A percentile compares a stretch with the other conserved stretches of the same genome.
phyloP scores from a whole-genome alignment of 352 stramenopile genomes.

The Globisporangium nunn region DNA sequence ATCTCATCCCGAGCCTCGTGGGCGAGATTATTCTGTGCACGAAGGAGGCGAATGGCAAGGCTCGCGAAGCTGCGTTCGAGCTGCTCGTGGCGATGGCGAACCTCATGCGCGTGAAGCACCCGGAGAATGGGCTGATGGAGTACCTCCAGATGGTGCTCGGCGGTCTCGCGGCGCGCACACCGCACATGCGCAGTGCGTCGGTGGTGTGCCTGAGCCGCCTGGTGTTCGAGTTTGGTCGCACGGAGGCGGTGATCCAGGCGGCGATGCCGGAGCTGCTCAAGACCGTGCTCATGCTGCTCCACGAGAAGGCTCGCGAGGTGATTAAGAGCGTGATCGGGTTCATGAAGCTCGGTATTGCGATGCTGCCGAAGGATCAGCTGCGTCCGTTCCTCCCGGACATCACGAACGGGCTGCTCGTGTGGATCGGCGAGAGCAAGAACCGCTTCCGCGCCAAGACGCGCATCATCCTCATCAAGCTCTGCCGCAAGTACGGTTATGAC shows the following conservation, averaged over 20 bases:
- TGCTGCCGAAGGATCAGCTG: slow-evolving; percentile 85
- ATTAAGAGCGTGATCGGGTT: slow-evolving; percentile 96
- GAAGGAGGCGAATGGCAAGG: slow-evolving; percentile 96
- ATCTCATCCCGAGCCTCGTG: slow-evolving; percentile 89
- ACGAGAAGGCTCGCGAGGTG: slow-evolving; percentile 93
- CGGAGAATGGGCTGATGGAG: slow-evolving; percentile 70
- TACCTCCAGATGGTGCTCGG: slow-evolving; percentile 92
- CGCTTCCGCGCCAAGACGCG: slow-evolving; percentile 93
- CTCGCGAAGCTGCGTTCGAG: slow-evolving; percentile 82
- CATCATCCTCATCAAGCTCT: slow-evolving; percentile 95
- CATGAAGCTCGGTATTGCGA: slow-evolving; percentile 93
- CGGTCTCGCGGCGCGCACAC: slow-evolving; percentile 87
- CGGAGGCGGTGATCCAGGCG: slow-evolving; percentile 49
- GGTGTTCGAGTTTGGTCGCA: slow-evolving; percentile 91
- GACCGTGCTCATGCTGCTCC: slow-evolving; percentile 89
- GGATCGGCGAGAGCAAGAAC: slow-evolving; percentile 93
- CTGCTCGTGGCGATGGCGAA: slow-evolving; percentile 80
- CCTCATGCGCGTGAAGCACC: slow-evolving; percentile 56
- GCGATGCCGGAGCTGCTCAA: slow-evolving; percentile 88
- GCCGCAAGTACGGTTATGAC: slow-evolving; percentile 92
- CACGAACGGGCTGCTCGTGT: slow-evolving; percentile 89
- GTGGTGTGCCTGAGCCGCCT: slow-evolving; percentile 93
- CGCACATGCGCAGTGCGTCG: slow-evolving; percentile 94
- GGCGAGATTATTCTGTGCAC: slow-evolving; percentile 95
- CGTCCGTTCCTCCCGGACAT: slow-evolving; percentile 89